Evolutionary conservation across 2,329 filamentous ascomycete genomes (phyloP), one percentile per base, ranked within the genome.

Genomic region (Ophiosphaerella korrae): DNA sequence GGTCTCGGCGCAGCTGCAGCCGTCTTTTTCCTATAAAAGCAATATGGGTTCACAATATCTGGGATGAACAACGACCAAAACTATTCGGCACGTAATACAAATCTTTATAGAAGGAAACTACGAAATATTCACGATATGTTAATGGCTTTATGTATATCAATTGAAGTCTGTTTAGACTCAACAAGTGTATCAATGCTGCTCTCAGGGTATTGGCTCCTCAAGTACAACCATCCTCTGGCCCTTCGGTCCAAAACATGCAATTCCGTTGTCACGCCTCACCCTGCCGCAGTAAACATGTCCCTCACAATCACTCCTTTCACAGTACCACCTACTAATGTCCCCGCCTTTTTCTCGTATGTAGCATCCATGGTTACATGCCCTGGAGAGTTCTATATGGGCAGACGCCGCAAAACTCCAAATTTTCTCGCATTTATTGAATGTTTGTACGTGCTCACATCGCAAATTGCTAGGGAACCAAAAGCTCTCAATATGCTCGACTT

Each of bases 291-390:
- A 68, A 5, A 63, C 61, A 54, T 71, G 68, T 1, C 68, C 68
- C 39, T 68, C 56, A 40, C 68, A 71, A 29, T 60, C 59, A 1
- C 40, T 16, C 33, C 55, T 48, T 32, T 39, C 45, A 24, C 67
- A 69, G 6, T 26, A 48, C 59, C 58, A 62, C 11, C 53, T 44
- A 13, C 31, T 36, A 24, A 45, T 21, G 2, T 52, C 35, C 0
- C 61, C 66, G 5, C 66, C 61, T 36, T 64, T 64, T 47, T 71
- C 67, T 12, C 64, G 42, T 8, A 70, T 50, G 54, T 70, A 70
- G 38, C 68, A 71, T 0, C 60, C 60, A 12, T 53, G 12, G 2
- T 53, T 24, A 38, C 67, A 71, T 4, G 13, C 26, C 3, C 23
- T 51, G 3, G 18, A 21, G 5, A 21, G 18, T 21, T 7, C 21